Evolutionary conservation across 169 alveolate genomes (phyloP).

Genomic region (Plasmodium relictum): DNA sequence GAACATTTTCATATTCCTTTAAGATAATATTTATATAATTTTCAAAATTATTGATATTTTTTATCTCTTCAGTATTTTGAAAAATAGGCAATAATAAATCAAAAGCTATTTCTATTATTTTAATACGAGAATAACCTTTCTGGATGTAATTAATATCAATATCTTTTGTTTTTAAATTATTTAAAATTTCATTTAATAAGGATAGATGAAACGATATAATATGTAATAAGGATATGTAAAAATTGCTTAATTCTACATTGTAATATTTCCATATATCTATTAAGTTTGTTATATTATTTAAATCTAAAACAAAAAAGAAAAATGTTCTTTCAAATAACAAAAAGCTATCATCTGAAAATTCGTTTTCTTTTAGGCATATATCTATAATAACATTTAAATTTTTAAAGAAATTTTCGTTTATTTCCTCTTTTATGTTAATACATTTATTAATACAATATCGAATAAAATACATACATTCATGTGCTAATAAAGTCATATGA

Average conservation of each 20-base stretch:
- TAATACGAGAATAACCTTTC: conserved; percentile 34
- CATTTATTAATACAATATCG: conserved; percentile 69
- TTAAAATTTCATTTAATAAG: conserved; percentile 16
- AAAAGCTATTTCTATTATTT: conserved; percentile 51
- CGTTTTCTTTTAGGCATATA: conserved; percentile 33
- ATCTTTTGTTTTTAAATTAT: conserved; percentile 14
- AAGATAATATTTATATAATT: conserved; percentile 17
- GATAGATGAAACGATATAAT: conserved; percentile 33
- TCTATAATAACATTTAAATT: conserved; percentile 40
- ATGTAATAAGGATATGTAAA: conserved; percentile 27
- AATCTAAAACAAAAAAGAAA: conserved; percentile 42
- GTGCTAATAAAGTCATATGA: conserved; percentile 15
- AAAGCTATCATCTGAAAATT: conserved; percentile 16
- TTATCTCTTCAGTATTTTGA: conserved; percentile 7
- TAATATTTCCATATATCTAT: conserved; percentile 47
- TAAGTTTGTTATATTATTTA: conserved; percentile 20
- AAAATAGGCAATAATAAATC: conserved; percentile 22
- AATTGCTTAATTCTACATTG: conserved; percentile 14
- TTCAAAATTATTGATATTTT: neutral
- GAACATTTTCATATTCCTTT: conserved; percentile 26
- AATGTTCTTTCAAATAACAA: conserved; percentile 49
- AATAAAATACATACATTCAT: conserved; percentile 73
- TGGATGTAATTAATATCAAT: conserved; percentile 7
- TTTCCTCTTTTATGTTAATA: conserved; percentile 41
- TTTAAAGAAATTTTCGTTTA: conserved; percentile 26